Conservation (phyloP, 2,329 filamentous ascomycete species). For the Trichocomaceae sp. region DNA sequence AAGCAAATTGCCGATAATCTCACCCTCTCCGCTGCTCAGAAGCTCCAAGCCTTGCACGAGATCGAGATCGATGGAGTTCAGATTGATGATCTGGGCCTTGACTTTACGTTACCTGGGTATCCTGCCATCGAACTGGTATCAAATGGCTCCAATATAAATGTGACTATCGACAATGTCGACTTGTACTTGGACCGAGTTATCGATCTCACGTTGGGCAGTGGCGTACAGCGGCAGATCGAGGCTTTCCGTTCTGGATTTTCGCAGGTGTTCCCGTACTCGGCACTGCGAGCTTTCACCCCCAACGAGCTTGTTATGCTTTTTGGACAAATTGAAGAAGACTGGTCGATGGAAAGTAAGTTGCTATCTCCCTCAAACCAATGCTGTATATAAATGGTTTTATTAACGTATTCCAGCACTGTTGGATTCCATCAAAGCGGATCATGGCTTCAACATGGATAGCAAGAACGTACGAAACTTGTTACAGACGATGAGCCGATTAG, state of each 20-base stretch:
- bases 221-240: slow-evolving; percentile 81
- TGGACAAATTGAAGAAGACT: slow-evolving; percentile 87
- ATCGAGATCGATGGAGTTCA: slow-evolving; percentile 68
- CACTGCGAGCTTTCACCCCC: slow-evolving; percentile 86
- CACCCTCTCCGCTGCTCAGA: slow-evolving; percentile 60
- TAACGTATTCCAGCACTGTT: slow-evolving; percentile 61
- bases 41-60: slow-evolving; percentile 60
- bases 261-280: slow-evolving; percentile 91
- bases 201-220: slow-evolving; percentile 81
- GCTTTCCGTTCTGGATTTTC: slow-evolving; percentile 89
- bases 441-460: slow-evolving; percentile 98
- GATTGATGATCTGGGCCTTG: slow-evolving; percentile 81
- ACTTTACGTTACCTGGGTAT: slow-evolving; percentile 93
- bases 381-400: slow-evolving; percentile 9
- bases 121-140: slow-evolving; percentile 74
- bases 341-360: slow-evolving; percentile 87
- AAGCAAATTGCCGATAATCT: slow-evolving; percentile 70
- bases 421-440: slow-evolving; percentile 97
- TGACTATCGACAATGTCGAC: slow-evolving; percentile 89
- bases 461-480: slow-evolving; percentile 88
- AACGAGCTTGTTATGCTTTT: slow-evolving; percentile 93
- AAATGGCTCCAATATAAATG: slow-evolving; percentile 64
- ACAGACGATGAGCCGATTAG: slow-evolving; percentile 87
- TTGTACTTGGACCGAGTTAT: slow-evolving; percentile 82
- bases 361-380: neutral